Base-by-base conservation (phyloP, 305 asterid species). In the Fraxinus platypoda region DNA sequence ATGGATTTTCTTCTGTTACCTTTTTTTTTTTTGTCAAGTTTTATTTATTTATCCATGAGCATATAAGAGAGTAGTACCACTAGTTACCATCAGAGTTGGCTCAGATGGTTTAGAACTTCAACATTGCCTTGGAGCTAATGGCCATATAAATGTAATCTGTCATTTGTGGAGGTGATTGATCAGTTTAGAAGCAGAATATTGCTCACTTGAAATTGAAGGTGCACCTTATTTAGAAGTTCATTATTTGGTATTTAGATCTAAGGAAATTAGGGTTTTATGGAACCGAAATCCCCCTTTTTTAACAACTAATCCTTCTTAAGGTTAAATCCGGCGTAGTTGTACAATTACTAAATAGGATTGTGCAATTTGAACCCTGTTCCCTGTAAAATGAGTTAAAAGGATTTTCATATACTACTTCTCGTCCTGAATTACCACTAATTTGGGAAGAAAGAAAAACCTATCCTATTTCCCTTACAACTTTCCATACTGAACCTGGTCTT, bases 31-130 rank as follows among this genome's bases (percentile, higher is more conserved):
- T 59, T 35, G 8, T 7, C 9, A 31, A 33, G 2, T 70, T 28
- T 59, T 73, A 23, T 13, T 49, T 28, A 68, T 2, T 75, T 15
- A 43, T 75, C 59, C 83, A 78, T 59, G 26, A 77, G 59, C 84
- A 76, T 81, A 35, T 72, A 38, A 12, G 23, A 33, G 68, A 74
- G 34, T 80, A 12, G 72, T 8, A 4, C 25, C 62, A 30, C 30
- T n/a, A 12, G 66, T 12, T 77, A 46, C 43, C 72, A 62, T 25
- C 64, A 21, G 28, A 15, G 34, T 35, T 13, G 74, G n/a, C 81
- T 76, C 68, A 35, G 74, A 57, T 76, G 85, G 19, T 46, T 26
- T 70, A 37, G 35, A 79, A 34, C 46, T 38, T 81, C 4, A 30
- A 70, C 75, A 30, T 30, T 28, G 13, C 46, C 57, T 7, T 74